These are phyloP conservation scores for Xylaria sp. DNA, from an alignment of 2,329 filamentous ascomycete genomes.

Conservation along the genomic window DNA sequence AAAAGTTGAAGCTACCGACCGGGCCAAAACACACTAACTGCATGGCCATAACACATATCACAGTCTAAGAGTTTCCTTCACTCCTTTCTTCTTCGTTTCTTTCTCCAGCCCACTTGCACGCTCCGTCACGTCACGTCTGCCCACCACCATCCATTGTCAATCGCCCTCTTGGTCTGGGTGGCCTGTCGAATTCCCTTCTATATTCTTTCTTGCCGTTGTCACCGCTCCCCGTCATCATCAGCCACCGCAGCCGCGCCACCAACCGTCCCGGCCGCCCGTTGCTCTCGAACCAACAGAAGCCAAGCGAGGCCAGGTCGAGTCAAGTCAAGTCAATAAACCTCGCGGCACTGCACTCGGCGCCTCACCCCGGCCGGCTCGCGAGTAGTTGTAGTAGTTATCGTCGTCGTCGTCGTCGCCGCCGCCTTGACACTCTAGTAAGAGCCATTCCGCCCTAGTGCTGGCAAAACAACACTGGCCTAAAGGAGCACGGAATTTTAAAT, in stretches of 20 bases:
- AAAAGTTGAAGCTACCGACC: constrained; percentile 2
- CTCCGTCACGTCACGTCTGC: constrained; percentile 50
- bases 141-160: constrained; percentile 48
- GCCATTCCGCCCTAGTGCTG: background rate
- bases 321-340: constrained; percentile 6
- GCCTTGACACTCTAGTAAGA: constrained; percentile 20
- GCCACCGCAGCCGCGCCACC: constrained; percentile 31
- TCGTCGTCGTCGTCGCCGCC: background rate
- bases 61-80: constrained; percentile 13
- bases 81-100: constrained; percentile 38
- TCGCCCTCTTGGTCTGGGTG: constrained; percentile 46
- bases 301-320: constrained; percentile 6
- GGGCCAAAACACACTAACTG: background rate
- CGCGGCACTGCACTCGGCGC: background rate
- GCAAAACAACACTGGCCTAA: too few relatives aligned
- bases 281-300: background rate
- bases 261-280: constrained; percentile 22
- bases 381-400: constrained; percentile 6
- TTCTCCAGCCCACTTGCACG: constrained; percentile 49
- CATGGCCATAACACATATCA: constrained; percentile 3
- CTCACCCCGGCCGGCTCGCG: background rate
- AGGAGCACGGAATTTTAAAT: background rate
- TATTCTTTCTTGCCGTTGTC: constrained; percentile 45
- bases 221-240: constrained; percentile 22
- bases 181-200: constrained; percentile 48